Base-by-base conservation (phyloP, 2,329 filamentous ascomycete genomes). In the Elsinoe ampelina region DNA sequence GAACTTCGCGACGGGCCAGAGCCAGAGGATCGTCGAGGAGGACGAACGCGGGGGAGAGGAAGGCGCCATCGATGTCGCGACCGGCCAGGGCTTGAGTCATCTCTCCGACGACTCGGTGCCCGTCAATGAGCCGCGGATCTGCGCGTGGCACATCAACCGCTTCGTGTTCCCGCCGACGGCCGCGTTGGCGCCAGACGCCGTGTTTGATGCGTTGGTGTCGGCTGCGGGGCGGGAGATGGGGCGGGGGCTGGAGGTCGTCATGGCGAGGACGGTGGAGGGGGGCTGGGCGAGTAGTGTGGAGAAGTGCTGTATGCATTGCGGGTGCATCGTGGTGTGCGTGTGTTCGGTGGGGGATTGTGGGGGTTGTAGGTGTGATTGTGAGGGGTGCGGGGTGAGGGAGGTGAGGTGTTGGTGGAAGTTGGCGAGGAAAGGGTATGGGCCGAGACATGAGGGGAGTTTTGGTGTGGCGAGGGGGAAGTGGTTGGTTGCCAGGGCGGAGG, bases 281-380 rank as follows among this genome's bases (percentile, higher is more conserved):
- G 26, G 22, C 2, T 39, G 43, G 26, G 19, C 26, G 45, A 54
- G 20, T 55, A 57, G 55, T 38, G 47, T 59, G 12, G 58, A 59
- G 30, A 32, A 55, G 50, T 54, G 51, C 26, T 61, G 59, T 50
- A 61, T 61, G 59, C 59, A 61, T 43, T 61, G 59, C 43, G 59
- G 59, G 3, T 42, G 48, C 12, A 54, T 61, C 19, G 12, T 58
- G 10, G 55, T 50, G 34, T 56, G 54, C 54, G 54, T 56, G 22
- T 56, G 54, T 22, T 42, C 34, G 7, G 54, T 56, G 6, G 54
- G 54, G 13, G 32, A 20, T 2, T 61, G 59, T 43, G 38, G 30
- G 17, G 56, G 15, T 22, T 61, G 59, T 43, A 42, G 42, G 17
- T 61, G 59, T 38, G 38, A 51, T 15, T 61, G 59, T 19, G 43